Evolutionary conservation across 108 stramenopile species (phyloP), one percentile per base, ranked within the genome.

Genomic region (Pseudonitzschia delicatissima): DNA sequence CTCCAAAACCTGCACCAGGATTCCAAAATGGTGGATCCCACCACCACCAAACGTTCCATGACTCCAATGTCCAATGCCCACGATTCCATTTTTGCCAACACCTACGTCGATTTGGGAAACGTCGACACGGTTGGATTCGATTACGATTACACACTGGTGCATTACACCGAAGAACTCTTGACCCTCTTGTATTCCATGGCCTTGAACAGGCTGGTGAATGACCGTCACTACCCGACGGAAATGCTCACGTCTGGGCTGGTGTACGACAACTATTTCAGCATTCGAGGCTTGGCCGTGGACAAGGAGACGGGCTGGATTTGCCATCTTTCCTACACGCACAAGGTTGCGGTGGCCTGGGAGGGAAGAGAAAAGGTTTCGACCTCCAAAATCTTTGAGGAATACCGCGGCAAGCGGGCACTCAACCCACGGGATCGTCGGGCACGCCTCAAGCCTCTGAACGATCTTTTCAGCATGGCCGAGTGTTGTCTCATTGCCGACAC

Each of bases 401-500:
- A 94, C 77, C 83, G 85, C 28, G 93, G 93, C 34, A 87, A 86
- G 57, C 84, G 87, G 17, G 82, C 83, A 13, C 71, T 95, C 26
- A 79, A 71, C 4, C 92, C 93, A 13, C 52, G 76, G 13, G 88
- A 89, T 51, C 81, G 88, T 0, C 79, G 78, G 57, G 73, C 77
- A 9, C 79, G 92, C 12, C 77, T 97, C 17, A 90, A 91, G 77
- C 96, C 96, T 0, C 69, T 98, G 45, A 96, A 96, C 75, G 98
- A 98, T 69, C 67, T 96, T 28, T 98, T 97, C 64, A 73, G 73
- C 66, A 94, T 98, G 91, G 93, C 96, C 0, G 96, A 97, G 76
- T 97, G 96, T 63, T 97, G 96, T 55, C 73, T 98, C 21, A 90
- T 98, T 66, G 96, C 98, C 8, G 96, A 98, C 67, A 92, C 91